phyloP scores from a whole-genome alignment of 2,329 filamentous ascomycete genomes.

The Dissoconium aciculare region DNA sequence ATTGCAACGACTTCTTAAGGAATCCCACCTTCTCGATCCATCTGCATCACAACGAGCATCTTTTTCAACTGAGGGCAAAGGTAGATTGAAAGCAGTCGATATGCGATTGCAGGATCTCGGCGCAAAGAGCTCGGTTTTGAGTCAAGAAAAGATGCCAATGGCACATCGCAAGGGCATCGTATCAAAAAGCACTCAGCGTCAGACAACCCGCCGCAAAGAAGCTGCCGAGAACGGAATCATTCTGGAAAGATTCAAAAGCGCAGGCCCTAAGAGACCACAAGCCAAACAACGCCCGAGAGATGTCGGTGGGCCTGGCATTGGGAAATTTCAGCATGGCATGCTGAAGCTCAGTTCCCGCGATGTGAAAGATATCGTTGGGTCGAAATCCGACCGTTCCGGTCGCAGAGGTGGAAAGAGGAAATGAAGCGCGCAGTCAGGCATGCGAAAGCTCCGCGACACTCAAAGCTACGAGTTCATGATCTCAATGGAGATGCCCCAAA shows the following conservation, averaged over 20 bases:
- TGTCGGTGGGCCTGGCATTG: constrained; percentile 64
- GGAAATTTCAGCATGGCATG: constrained; percentile 64
- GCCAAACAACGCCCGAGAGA: constrained; percentile 38
- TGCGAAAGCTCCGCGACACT: too few species aligned
- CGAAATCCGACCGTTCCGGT: too few species aligned
- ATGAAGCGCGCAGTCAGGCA: too few species aligned
- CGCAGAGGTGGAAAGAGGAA: constrained; percentile 1
- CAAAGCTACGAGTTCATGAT: too few species aligned
- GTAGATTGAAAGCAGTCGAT: constrained; percentile 68
- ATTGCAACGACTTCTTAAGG: constrained; percentile 74
- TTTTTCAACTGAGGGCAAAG: constrained; percentile 43
- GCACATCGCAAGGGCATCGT: constrained; percentile 71
- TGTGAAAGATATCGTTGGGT: constrained; percentile 55
- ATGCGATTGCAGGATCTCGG: constrained; percentile 70
- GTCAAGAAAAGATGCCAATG: constrained; percentile 81
- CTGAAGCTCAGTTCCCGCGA: constrained; percentile 66
- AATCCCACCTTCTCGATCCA: constrained; percentile 72
- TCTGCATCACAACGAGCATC: constrained; percentile 39
- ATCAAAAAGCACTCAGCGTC: constrained; percentile 48
- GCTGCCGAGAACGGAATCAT: constrained; percentile 85
- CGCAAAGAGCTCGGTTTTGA: constrained; percentile 57
- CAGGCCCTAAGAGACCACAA: constrained; percentile 23
- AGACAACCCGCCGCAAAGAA: constrained; percentile 58
- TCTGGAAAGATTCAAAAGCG: constrained; percentile 47
- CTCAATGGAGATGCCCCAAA: too few species aligned